These are phyloP conservation scores for Xylogone sp. DNA, from an alignment of 2,329 filamentous ascomycete species.

Conservation along the genomic window DNA sequence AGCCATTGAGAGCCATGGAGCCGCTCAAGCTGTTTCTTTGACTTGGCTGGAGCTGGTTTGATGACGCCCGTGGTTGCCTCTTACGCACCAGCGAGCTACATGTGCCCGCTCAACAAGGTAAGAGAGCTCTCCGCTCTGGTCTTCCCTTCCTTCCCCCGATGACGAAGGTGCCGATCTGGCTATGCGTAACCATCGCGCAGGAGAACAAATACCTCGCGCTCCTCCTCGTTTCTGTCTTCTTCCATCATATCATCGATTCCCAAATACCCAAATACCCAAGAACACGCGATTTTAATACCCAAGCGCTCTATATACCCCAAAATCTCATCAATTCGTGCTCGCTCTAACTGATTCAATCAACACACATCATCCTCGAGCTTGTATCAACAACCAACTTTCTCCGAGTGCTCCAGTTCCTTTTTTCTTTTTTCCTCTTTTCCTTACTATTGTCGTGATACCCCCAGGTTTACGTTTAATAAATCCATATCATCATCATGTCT, in stretches of 20 bases:
- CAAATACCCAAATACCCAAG: too few relatives aligned
- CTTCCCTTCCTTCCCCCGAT: background rate
- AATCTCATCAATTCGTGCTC: too few relatives aligned
- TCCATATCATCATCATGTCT: constrained; percentile 14
- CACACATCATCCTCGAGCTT: background rate
- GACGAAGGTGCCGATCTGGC: background rate
- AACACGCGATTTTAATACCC: too few relatives aligned
- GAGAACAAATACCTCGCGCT: background rate
- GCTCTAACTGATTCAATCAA: too few relatives aligned
- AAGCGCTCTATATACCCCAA: too few relatives aligned
- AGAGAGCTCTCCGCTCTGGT: too few relatives aligned
- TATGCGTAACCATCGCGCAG: background rate
- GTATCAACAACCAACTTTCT: too few relatives aligned
- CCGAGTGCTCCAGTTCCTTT: background rate
- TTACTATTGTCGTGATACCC: constrained; percentile 17
- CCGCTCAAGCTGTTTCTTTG: background rate
- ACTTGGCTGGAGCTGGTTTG: background rate
- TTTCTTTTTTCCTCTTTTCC: background rate
- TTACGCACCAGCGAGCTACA: background rate
- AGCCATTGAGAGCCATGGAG: too few relatives aligned
- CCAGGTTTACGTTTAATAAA: constrained; percentile 4
- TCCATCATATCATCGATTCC: background rate
- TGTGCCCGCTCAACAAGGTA: background rate
- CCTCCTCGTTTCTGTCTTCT: background rate
- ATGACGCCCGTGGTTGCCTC: background rate